phyloP scores from a whole-genome alignment of 1,284 basidiomycete species.

The Schizophyllum commune region DNA sequence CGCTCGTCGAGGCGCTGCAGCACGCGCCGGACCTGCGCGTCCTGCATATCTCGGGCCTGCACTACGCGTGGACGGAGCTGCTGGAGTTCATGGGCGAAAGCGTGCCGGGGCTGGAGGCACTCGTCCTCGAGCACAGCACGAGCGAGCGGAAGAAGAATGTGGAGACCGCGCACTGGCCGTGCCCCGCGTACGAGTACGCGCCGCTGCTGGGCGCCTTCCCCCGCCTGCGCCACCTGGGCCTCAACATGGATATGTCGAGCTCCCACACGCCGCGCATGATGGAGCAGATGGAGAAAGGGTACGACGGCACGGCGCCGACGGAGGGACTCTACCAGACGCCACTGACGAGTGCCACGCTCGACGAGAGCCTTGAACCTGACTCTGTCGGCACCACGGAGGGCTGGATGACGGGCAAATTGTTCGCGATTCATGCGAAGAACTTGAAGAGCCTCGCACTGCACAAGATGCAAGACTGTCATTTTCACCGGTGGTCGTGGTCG shows the following conservation, averaged over 20 bases:
- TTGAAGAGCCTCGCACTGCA: too few species aligned
- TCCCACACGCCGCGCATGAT: not conserved
- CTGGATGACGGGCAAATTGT: too few species aligned
- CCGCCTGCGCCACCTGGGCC: not conserved
- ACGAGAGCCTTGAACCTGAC: too few species aligned
- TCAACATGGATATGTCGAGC: not conserved
- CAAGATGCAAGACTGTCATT: too few species aligned
- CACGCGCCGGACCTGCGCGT: not conserved
- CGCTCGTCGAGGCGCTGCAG: not conserved
- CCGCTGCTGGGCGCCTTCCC: not conserved
- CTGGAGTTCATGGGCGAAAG: not conserved
- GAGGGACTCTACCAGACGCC: too few species aligned
- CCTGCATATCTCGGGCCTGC: not conserved
- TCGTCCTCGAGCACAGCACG: not conserved
- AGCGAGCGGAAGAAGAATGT: not conserved
- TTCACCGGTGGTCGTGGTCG: too few species aligned
- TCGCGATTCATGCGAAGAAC: too few species aligned
- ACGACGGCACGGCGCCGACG: too few species aligned
- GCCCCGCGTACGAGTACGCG: not conserved
- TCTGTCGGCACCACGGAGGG: too few species aligned
- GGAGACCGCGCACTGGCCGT: not conserved
- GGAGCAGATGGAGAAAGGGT: not conserved
- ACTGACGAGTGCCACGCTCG: too few species aligned
- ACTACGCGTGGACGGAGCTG: not conserved
- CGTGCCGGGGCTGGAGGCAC: not conserved